Base-by-base conservation (phyloP, 352 stramenopile genomes). In the Hyaloperonospora brassicae region DNA sequence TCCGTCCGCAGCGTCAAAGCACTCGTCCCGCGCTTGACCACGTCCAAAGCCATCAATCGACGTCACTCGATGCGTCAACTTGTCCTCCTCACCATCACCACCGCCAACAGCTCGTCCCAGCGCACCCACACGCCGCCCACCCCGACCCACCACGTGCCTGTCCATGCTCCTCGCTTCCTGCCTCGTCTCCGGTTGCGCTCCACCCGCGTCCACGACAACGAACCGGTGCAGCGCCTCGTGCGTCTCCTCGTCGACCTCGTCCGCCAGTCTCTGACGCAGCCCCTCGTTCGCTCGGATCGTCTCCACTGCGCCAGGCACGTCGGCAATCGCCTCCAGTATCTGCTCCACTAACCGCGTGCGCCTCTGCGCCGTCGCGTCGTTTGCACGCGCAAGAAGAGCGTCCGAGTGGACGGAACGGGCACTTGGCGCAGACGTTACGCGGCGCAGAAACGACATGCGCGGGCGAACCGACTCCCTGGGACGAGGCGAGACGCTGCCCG, bases 251-350 rank as follows among this genome's bases (percentile, higher is more conserved):
- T 75, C 76, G 50, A 86, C 84, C 54, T 84, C 68, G 43, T 87
- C 59, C 36, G 68, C 57, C 41, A 87, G 50, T 21, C 76, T 75
- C 23, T 66, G 64, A n/a, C 76, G 68, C 25, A 89, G 67, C 48
- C 77, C 73, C 56, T 81, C 55, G 57, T 87, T 86, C 38, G 70
- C 84, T 47, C 86, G 73, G 61, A 89, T 86, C 34, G 60, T 66
- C 62, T 86, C 74, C 31, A 89, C 67, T 14, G 79, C 79, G 51
- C 84, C 71, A 1, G 79, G 79, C 5, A 89, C 79, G 51, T 72
- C 87, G 41, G 76, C 68, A 44, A 89, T 84, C 24, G 79, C 85
- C 64, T 86, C 76, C 8, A 87, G 65, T 23, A 89, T 82, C 76
- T 87, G 84, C 25, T 74, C 65, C 59, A 89, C 64, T 42, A 89